phyloP scores from a whole-genome alignment of 371 early-diverging fungal species.

The Saksenaea vasiformis region DNA sequence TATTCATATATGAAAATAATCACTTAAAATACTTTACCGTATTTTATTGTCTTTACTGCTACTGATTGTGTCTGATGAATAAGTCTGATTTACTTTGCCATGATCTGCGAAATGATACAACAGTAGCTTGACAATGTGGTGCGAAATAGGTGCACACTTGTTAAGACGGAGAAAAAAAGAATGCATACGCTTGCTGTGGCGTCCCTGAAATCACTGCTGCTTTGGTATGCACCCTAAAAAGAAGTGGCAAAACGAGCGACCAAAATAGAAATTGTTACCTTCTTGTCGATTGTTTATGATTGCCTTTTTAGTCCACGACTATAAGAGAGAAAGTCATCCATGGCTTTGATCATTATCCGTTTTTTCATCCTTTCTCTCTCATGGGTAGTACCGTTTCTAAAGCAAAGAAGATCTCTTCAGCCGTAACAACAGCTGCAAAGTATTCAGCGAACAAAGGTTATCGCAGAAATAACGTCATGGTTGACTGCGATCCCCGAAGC shows the following conservation, averaged over 20 bases:
- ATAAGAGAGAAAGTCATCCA: not conserved
- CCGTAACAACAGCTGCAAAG: not conserved
- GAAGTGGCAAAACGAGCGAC: not conserved
- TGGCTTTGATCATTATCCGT: not conserved
- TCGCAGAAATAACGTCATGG: not conserved
- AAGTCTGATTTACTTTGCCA: too few species aligned
- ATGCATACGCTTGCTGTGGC: too few species aligned
- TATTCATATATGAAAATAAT: too few species aligned
- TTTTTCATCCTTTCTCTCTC: not conserved
- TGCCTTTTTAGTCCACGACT: not conserved
- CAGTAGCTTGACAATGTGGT: too few species aligned
- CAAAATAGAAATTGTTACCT: conserved; percentile 7
- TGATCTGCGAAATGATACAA: too few species aligned
- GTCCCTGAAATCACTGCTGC: too few species aligned
- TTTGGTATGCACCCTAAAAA: too few species aligned
- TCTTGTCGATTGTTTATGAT: not conserved
- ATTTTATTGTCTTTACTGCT: too few species aligned
- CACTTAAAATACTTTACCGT: too few species aligned
- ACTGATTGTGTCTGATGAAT: too few species aligned
- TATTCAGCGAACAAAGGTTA: not conserved
- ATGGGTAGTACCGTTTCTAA: conserved; percentile 14
- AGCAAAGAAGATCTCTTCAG: not conserved
- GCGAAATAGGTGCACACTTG: too few species aligned
- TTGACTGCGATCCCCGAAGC: conserved; percentile 6
- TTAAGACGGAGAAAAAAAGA: too few species aligned